Percentiles rank a stretch among this genome's conserved stretches.
phyloP scores from a whole-genome alignment of 2,329 filamentous ascomycete species.

The Bipolaris cookei region DNA sequence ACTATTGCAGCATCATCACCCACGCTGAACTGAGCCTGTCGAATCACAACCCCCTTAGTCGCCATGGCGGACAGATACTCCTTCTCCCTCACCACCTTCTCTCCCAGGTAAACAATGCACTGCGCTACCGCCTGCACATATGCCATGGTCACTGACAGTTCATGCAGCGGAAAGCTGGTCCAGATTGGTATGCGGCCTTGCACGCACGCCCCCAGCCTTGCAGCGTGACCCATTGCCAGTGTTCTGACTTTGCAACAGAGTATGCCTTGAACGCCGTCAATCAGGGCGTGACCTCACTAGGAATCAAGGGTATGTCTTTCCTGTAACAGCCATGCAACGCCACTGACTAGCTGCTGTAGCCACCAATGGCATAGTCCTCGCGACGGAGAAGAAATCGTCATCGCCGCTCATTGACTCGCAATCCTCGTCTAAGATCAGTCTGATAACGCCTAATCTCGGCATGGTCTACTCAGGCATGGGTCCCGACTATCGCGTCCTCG shows the following conservation, averaged over 20 bases:
- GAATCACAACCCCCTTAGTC: conserved; percentile 12
- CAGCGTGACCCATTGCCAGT: not conserved
- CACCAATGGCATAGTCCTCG: conserved; percentile 97
- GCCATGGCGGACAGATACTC: conserved; percentile 97
- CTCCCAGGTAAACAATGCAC: conserved; percentile 77
- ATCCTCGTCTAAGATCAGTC: conserved; percentile 95
- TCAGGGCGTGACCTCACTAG: conserved; percentile 96
- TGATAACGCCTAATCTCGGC: conserved; percentile 98
- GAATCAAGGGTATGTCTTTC: conserved; percentile 81
- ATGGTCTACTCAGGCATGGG: conserved; percentile 99
- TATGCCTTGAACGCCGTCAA: conserved; percentile 99
- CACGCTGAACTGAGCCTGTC: not conserved
- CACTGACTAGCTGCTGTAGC: conserved; percentile 60
- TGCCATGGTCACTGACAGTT: conserved; percentile 54
- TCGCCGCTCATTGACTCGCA: conserved; percentile 94
- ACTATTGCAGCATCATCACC: conserved; percentile 5
- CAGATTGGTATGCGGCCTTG: conserved; percentile 79
- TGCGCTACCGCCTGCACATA: conserved; percentile 23
- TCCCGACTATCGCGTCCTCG: conserved; percentile 95
- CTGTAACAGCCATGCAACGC: not conserved
- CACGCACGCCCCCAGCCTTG: not conserved
- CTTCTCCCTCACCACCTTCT: conserved; percentile 99
- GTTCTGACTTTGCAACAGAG: conserved; percentile 63
- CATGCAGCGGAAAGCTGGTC: conserved; percentile 89
- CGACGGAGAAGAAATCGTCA: conserved; percentile 99